phyloP scores from a whole-genome alignment of 2,329 filamentous ascomycete species.

The Claviceps sp. region DNA sequence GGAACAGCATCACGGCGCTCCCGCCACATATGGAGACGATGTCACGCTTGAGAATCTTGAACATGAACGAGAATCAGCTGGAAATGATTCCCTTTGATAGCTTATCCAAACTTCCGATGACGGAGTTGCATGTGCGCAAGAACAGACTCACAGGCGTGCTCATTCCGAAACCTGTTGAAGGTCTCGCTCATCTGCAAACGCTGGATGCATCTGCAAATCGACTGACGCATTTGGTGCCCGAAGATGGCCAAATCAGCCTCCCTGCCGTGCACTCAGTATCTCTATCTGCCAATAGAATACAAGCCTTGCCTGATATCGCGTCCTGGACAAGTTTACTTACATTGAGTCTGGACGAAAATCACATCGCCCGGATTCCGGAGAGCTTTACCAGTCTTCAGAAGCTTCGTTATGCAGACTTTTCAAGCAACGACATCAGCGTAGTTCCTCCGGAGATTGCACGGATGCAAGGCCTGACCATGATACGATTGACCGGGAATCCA shows the following conservation, averaged over 20 bases:
- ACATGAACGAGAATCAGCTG: slow-evolving; percentile 69
- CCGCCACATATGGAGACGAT: slow-evolving; percentile 56
- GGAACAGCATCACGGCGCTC: slow-evolving; percentile 62
- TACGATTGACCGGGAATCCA: slow-evolving; percentile 80
- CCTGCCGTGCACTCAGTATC: slow-evolving; percentile 62
- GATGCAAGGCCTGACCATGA: slow-evolving; percentile 64
- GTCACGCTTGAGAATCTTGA: slow-evolving; percentile 56
- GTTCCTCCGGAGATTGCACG: slow-evolving; percentile 64
- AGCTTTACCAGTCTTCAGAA: slow-evolving; percentile 57
- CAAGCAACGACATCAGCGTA: slow-evolving; percentile 66
- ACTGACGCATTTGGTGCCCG: slow-evolving; percentile 39
- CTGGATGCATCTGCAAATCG: slow-evolving; percentile 71
- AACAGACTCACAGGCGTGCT: slow-evolving; percentile 66
- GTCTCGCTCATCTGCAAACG: slow-evolving; percentile 52
- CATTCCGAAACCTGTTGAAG: slow-evolving; percentile 46
- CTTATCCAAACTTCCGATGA: slow-evolving; percentile 54
- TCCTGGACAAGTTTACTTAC: slow-evolving; percentile 61
- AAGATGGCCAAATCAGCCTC: slow-evolving; percentile 38
- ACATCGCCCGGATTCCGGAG: slow-evolving; percentile 58
- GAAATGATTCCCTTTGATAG: slow-evolving; percentile 55
- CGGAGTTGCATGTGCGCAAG: slow-evolving; percentile 60
- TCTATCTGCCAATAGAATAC: slow-evolving; percentile 70
- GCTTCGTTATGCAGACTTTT: slow-evolving; percentile 68
- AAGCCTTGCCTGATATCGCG: slow-evolving; percentile 57
- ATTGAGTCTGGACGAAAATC: slow-evolving; percentile 71